A percentile compares a stretch with the other conserved stretches of the same genome.
Evolutionary conservation across 352 stramenopile genomes (phyloP).

Genomic region (Aphanomyces invadans): DNA sequence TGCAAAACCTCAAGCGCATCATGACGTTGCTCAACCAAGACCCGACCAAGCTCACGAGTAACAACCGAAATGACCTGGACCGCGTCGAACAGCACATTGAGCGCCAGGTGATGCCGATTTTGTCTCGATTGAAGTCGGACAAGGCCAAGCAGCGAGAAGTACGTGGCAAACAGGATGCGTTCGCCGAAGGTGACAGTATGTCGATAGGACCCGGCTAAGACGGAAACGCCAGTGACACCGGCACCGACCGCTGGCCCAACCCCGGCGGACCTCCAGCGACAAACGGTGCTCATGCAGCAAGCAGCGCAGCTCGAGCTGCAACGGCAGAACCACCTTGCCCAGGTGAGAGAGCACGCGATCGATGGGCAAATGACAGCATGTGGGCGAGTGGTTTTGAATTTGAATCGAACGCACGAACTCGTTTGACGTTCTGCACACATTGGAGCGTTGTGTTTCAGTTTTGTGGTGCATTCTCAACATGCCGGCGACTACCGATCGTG

Average conservation of each 20-base stretch:
- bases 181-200: no score
- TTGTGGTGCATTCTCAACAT: no score
- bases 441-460: no score
- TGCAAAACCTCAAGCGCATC: constrained; percentile 73
- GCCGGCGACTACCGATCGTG: no score
- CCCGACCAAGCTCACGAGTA: constrained; percentile 61
- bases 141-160: constrained; percentile 16
- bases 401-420: no score
- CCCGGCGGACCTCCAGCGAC: not conserved
- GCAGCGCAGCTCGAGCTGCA: not conserved
- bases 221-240: not conserved
- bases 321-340: not conserved
- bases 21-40: constrained; percentile 75
- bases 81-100: constrained; percentile 76
- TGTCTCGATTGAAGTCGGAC: constrained; percentile 53
- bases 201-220: not conserved
- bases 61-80: constrained; percentile 72
- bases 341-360: no score
- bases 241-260: no score
- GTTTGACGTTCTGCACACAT: no score
- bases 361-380: no score
- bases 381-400: not conserved
- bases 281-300: not conserved
- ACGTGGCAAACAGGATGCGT: no score
- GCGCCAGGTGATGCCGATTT: constrained; percentile 73